Evolutionary conservation across 2,329 filamentous ascomycete genomes (phyloP), one percentile per base, ranked within the genome.

Genomic region (Fusarium torreyae): DNA sequence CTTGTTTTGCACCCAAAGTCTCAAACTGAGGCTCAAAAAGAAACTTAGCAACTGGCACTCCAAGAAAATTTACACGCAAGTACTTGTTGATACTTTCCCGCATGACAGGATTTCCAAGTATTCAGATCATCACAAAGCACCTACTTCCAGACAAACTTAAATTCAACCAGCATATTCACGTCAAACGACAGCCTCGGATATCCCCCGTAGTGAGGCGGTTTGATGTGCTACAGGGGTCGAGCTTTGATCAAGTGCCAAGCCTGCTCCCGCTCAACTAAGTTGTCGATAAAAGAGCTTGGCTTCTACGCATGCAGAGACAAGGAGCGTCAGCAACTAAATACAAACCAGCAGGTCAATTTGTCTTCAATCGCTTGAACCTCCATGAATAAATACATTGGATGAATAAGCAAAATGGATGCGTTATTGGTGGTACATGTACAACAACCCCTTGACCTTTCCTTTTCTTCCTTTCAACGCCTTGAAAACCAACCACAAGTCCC

Each of bases 191-290:
- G 36, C 15, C 28, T 38, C 17, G 28, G 11, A 38, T 36, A 24
- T 31, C 28, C 43, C 36, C 36, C 52, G 31, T 45, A 48, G 38
- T 43, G 36, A 69, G 55, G 45, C 42, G 44, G 45, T 38, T 55
- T 55, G 62, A 68, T 70, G 44, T 52, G 59, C 46, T 68, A 57
- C 67, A 69, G 57, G 67, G 67, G 51, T 57, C 22, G 39, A 56
- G 50, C 66, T 68, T 46, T 45, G 36, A 69, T 51, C 56, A 33
- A 61, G 28, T 48, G 66, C 66, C 66, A 69, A 70, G 66, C 48
- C 52, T 42, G n/a, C 40, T 56, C 52, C 66, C 42, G 40, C 48
- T 52, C 31, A 50, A 18, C 34, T 28, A 46, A 26, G 40, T 58
- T 63, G 34, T 65, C 28, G 39, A 62, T 31, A 20, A 26, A 17